phyloP scores from a whole-genome alignment of 2,329 filamentous ascomycete genomes.

The Trichoderma citrinoviride region DNA sequence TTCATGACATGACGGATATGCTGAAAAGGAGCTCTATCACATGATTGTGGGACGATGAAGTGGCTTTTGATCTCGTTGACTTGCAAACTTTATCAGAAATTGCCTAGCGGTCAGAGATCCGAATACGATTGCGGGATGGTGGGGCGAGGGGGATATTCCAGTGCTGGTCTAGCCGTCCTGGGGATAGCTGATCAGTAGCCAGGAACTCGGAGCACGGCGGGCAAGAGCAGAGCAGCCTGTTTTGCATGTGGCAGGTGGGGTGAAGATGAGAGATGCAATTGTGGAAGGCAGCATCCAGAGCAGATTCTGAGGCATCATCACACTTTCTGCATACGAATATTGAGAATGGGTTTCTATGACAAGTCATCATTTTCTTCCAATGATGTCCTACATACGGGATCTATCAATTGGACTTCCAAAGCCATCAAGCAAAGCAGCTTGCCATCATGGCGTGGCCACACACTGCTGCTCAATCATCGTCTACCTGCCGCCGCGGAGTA shows the following conservation, averaged over 20 bases:
- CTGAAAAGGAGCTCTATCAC: constrained; percentile 20
- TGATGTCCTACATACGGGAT: no score
- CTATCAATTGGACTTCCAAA: background rate
- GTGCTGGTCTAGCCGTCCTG: background rate
- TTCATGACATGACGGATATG: constrained; percentile 20
- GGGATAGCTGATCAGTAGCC: background rate
- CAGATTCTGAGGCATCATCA: background rate
- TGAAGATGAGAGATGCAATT: background rate
- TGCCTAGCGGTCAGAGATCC: constrained; percentile 18
- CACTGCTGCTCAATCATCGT: background rate
- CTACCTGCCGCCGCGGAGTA: constrained; percentile 51
- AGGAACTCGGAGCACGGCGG: background rate
- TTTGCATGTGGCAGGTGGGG: constrained; percentile 10
- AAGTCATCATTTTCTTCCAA: no score
- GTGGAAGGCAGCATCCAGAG: background rate
- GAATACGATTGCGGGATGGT: constrained; percentile 21
- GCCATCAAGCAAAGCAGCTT: background rate
- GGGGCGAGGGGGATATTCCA: background rate
- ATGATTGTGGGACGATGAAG: constrained; percentile 23
- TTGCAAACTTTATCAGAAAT: constrained; percentile 1
- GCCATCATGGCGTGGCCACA: background rate
- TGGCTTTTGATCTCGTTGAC: background rate
- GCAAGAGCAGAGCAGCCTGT: background rate
- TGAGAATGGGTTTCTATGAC: no score
- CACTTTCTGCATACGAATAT: no score